Evolutionary conservation across 1,139 yeast genomes (phyloP).

Genomic region (Meyerozyma guilliermondii): DNA sequence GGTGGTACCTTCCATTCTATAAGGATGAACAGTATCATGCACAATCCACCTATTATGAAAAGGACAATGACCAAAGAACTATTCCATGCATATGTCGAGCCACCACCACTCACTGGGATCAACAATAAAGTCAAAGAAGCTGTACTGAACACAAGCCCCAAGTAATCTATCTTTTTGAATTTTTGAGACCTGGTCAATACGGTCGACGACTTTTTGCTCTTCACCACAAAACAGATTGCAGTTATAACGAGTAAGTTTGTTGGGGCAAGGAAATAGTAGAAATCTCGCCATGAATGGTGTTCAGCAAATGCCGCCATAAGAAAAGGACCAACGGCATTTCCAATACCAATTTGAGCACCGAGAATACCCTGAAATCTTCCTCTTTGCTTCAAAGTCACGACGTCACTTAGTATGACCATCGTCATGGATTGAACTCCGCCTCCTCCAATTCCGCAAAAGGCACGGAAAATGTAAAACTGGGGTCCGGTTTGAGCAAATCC

Average conservation of each 20-base stretch:
- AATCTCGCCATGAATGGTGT: slow-evolving; percentile 15
- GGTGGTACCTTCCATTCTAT: slow-evolving; percentile 17
- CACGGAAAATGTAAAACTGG: slow-evolving; percentile 17
- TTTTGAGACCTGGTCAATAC: slow-evolving; percentile 12
- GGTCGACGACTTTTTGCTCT: slow-evolving; percentile 7
- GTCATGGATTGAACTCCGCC: slow-evolving; percentile 17
- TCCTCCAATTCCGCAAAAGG: slow-evolving; percentile 17
- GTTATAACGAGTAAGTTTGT: slow-evolving; percentile 11
- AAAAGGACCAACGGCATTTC: slow-evolving; percentile 17
- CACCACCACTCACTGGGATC: slow-evolving; percentile 18
- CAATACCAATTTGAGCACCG: slow-evolving; percentile 18
- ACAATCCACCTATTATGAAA: slow-evolving; percentile 16
- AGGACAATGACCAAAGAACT: slow-evolving; percentile 15
- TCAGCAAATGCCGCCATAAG: slow-evolving; percentile 17
- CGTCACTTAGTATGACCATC: slow-evolving; percentile 19
- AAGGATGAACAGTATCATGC: slow-evolving; percentile 12
- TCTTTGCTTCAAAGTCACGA: slow-evolving; percentile 17
- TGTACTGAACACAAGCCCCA: slow-evolving; percentile 15
- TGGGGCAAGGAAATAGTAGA: slow-evolving; percentile 17
- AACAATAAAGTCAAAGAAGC: slow-evolving; percentile 15
- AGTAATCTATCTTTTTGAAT: slow-evolving; percentile 16
- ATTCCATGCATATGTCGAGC: slow-evolving; percentile 17
- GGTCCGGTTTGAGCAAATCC: slow-evolving; percentile 17
- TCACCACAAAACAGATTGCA: slow-evolving; percentile 11
- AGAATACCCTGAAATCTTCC: slow-evolving; percentile 19